A percentile compares a stretch with the other conserved stretches of the same genome.
phyloP scores from a whole-genome alignment of 495 filamentous ascomycete species.

The Penicillium maclennaniae region DNA sequence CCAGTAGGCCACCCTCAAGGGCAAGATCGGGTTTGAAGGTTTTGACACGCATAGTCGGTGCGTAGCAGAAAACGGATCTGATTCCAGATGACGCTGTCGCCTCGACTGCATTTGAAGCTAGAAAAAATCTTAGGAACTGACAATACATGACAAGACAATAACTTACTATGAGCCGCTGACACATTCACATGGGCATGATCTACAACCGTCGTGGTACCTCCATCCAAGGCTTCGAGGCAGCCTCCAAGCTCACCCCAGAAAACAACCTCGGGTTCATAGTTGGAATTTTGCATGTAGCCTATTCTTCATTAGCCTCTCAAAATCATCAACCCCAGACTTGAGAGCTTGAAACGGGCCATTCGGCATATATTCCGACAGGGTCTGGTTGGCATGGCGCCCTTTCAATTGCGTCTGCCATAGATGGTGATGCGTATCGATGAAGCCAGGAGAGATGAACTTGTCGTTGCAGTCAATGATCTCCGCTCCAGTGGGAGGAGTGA shows the following conservation, averaged over 20 bases:
- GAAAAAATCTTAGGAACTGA: not conserved
- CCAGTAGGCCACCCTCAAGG: conserved; percentile 26
- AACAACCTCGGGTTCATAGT: conserved; percentile 45
- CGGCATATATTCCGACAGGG: conserved; percentile 39
- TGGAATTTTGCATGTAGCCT: conserved; percentile 25
- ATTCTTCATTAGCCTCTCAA: no score
- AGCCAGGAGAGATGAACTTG: conserved; percentile 56
- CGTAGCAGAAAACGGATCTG: conserved; percentile 46
- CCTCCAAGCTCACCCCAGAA: conserved; percentile 55
- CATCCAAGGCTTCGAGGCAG: conserved; percentile 48
- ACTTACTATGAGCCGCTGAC: conserved; percentile 36
- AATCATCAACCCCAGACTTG: no score
- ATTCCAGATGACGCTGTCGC: conserved; percentile 46
- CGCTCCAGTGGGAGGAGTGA: conserved; percentile 12
- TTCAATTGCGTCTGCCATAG: conserved; percentile 54
- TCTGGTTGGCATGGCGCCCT: conserved; percentile 34
- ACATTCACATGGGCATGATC: conserved; percentile 53
- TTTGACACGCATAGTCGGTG: conserved; percentile 28
- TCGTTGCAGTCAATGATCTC: conserved; percentile 48
- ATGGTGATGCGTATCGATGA: conserved; percentile 59
- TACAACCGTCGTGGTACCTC: conserved; percentile 55
- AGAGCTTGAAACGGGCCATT: conserved; percentile 17
- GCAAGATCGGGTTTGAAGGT: conserved; percentile 35
- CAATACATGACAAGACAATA: not conserved
- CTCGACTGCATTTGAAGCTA: conserved; percentile 34